Evolutionary conservation across 192 early-diverging fungal genomes (phyloP), one percentile per base, ranked within the genome.

Genomic region (Umbelopsis sp.): DNA sequence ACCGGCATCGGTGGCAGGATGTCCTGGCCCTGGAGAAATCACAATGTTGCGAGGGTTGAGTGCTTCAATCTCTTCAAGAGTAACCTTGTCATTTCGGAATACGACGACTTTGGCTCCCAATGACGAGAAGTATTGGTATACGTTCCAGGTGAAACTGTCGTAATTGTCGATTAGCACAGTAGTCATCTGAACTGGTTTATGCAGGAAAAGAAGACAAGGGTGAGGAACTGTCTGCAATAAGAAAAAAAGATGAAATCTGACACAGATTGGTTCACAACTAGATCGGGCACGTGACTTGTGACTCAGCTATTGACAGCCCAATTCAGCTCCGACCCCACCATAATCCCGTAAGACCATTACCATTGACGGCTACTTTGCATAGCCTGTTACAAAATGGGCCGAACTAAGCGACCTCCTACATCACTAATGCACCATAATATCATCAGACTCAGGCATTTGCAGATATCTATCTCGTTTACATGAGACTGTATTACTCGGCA

Each of bases 61-160:
- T 7, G 89, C 88, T 49, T 87, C 83, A 53, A 95, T 86, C 46
- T 96, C 86, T 25, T 93, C 92, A 46, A 99, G 73, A 0, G 95
- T 93, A 68, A 96, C 91, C 71, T 95, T 86, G 78, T 98, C 96
- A 78, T 99, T 98, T 37, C 98, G 88, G 76, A 85, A 93, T 49
- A 99, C 98, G 45, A 83, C 80, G 22, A 99, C 97, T 49, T 97
- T 79, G 2, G 97, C 97, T 16, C 97, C 97, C 18, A 96, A 87
- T 72, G 92, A 87, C 55, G 88, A 88, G 16, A 99, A 86, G 66
- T 91, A 97, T 84, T 98, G 97, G 82, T 97, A 98, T 37, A 99
- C 87, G 81, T 99, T 99, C 89, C 94, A 99, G 27, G 96, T 98
- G 75, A 99, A 99, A 71, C 90, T 92, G 85, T 99, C 98, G 88